A percentile compares a stretch with the other conserved stretches of the same genome.
phyloP scores from a whole-genome alignment of 2,329 filamentous ascomycete species.

The Bipolaris bicolor region DNA sequence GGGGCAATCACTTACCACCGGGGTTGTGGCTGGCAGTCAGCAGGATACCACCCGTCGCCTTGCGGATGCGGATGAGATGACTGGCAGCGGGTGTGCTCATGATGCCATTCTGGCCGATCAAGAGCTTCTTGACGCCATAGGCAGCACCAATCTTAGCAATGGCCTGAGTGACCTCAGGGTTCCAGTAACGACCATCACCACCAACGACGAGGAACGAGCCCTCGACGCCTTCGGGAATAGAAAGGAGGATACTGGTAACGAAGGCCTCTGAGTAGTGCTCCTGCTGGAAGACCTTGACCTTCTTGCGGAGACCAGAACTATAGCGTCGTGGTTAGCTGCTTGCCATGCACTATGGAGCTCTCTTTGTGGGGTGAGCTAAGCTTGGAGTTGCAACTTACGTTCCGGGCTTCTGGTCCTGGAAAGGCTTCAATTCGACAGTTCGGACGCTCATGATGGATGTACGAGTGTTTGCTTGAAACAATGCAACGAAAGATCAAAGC shows the following conservation, averaged over 20 bases:
- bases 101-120: constrained; percentile 96
- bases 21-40: constrained; percentile 98
- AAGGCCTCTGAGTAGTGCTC: constrained; percentile 96
- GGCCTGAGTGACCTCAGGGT: constrained; percentile 93
- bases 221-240: constrained; percentile 91
- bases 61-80: constrained; percentile 91
- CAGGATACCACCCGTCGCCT: constrained; percentile 95
- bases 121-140: constrained; percentile 97
- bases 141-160: constrained; percentile 97
- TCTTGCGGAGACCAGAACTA: constrained; percentile 97
- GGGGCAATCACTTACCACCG: constrained; percentile 70
- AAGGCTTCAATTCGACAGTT: constrained; percentile 82
- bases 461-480: constrained; percentile 27
- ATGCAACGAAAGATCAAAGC: constrained; percentile 28
- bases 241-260: constrained; percentile 89
- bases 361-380: constrained; percentile 3
- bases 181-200: constrained; percentile 96
- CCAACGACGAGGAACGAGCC: constrained; percentile 93
- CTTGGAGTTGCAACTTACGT: constrained; percentile 72
- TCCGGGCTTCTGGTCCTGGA: constrained; percentile 97
- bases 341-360: constrained; percentile 13
- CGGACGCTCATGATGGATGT: constrained; percentile 66
- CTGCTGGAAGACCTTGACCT: constrained; percentile 97
- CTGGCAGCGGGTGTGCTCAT: constrained; percentile 95
- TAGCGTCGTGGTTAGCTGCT: constrained; percentile 35